Evolutionary conservation across 805 yeast species (phyloP).

Genomic region (Hanseniaspora vineae): DNA sequence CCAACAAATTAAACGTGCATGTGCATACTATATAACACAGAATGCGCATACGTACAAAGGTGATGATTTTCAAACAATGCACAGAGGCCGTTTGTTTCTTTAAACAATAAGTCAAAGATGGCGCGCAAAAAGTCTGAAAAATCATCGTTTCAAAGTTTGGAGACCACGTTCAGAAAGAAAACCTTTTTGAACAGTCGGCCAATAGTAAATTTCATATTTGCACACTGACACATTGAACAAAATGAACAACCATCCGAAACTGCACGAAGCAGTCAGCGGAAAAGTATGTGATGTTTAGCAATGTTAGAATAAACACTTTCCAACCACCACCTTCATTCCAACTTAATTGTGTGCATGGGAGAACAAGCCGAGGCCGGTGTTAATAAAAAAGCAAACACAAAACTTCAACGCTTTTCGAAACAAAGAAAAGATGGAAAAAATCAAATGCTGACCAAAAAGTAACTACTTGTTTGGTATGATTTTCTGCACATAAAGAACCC

Average conservation of each 20-base stretch:
- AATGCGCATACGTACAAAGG: no score
- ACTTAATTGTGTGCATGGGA: slow-evolving; percentile 7
- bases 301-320: not conserved
- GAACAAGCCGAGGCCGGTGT: not conserved
- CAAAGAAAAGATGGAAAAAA: not conserved
- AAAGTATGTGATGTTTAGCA: not conserved
- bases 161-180: not conserved
- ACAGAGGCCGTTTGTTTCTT: no score
- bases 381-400: not conserved
- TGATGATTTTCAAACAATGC: no score
- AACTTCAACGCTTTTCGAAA: no score
- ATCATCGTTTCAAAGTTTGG: no score
- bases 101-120: no score
- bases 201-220: slow-evolving; percentile 9
- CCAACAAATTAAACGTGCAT: no score
- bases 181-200: slow-evolving; percentile 4
- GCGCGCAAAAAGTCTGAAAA: no score
- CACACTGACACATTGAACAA: slow-evolving; percentile 24
- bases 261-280: not conserved
- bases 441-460: not conserved
- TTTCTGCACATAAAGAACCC: no score
- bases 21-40: no score
- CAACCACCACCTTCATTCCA: slow-evolving; percentile 2
- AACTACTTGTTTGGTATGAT: slow-evolving; percentile 3
- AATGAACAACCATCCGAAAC: slow-evolving; percentile 2